phyloP scores from a whole-genome alignment of 2,329 filamentous ascomycete genomes.

The Lachnellula suecica region DNA sequence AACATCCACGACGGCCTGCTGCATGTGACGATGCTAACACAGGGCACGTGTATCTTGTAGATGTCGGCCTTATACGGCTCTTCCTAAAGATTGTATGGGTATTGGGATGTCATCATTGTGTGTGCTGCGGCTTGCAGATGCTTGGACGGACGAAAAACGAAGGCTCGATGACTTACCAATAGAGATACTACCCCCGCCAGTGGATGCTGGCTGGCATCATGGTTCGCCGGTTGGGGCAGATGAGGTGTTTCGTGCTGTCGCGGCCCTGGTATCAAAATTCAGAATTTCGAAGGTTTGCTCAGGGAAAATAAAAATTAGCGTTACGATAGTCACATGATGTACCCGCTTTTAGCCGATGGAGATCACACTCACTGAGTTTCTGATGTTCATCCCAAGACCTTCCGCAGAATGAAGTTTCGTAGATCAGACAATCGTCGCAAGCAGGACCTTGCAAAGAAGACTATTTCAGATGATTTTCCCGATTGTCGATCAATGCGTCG shows the following conservation, averaged over 20 bases:
- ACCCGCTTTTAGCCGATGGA: neutral
- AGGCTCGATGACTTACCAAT: neutral
- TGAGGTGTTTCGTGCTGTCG: neutral
- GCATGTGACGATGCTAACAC: conserved; percentile 32
- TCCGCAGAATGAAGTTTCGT: conserved; percentile 4
- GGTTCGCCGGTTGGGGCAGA: too few relatives aligned
- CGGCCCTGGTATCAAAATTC: neutral
- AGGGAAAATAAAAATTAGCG: neutral
- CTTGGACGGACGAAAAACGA: neutral
- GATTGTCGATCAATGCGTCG: neutral
- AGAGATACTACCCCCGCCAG: neutral
- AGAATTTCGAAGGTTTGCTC: neutral
- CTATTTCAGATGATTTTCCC: neutral
- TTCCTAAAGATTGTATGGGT: conserved; percentile 32
- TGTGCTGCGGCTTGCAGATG: neutral
- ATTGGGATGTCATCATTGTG: conserved; percentile 31
- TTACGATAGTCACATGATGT: neutral
- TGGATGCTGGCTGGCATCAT: too few relatives aligned
- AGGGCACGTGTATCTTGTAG: conserved; percentile 2
- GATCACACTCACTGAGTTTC: neutral
- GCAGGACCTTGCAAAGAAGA: neutral
- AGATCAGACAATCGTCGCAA: conserved; percentile 13
- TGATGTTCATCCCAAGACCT: neutral
- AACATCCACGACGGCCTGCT: conserved; percentile 21
- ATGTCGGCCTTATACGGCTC: conserved; percentile 31